phyloP scores from a whole-genome alignment of 257 asterid species.

The Solanum corneliomulleri region DNA sequence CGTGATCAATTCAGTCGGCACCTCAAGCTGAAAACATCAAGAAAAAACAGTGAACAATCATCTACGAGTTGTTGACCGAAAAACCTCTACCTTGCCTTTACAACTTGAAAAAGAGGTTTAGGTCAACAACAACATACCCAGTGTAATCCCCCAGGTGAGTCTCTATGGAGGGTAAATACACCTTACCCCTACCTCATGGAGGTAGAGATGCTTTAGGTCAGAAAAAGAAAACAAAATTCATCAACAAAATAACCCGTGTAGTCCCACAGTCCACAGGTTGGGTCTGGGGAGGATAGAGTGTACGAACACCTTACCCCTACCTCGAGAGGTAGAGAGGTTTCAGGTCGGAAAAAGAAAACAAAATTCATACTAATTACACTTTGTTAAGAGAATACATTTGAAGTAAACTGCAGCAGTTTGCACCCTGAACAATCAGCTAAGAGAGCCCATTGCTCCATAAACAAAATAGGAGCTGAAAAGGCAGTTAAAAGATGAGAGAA shows the following conservation, averaged over 20 bases:
- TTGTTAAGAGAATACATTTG: neutral
- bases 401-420: neutral
- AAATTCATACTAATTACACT: neutral
- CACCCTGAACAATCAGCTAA: neutral
- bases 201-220: neutral
- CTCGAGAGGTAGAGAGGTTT: neutral
- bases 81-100: neutral
- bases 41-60: neutral
- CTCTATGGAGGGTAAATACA: neutral
- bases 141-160: neutral
- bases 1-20: conserved; percentile 81
- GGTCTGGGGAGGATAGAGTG: neutral
- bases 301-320: neutral
- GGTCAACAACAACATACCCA: neutral
- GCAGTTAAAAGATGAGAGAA: neutral
- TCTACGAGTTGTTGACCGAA: neutral
- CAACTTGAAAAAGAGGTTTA: neutral
- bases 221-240: neutral
- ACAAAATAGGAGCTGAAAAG: neutral
- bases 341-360: neutral
- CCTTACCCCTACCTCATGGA: neutral
- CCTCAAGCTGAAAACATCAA: conserved; percentile 74
- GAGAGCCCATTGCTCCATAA: neutral
- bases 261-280: neutral
- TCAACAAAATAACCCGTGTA: neutral